Evolutionary conservation across 2,329 filamentous ascomycete genomes (phyloP).

Genomic region (Dactylella cylindrospora): DNA sequence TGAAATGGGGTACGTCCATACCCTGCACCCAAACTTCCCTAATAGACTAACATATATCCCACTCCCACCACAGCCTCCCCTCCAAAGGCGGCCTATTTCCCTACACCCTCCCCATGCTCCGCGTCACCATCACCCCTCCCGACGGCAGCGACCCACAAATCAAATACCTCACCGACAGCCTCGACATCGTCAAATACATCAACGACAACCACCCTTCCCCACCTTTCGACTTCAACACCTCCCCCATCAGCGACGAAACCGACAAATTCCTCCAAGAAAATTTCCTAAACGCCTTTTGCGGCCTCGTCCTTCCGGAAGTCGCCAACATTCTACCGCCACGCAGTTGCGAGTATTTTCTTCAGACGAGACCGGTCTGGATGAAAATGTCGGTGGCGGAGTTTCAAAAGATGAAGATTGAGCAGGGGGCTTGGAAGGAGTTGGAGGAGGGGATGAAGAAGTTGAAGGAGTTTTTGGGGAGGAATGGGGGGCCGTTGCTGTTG

Average conservation of each 20-base stretch:
- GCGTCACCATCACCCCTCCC: slow-evolving; percentile 54
- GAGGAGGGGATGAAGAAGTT: slow-evolving; percentile 50
- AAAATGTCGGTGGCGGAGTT: slow-evolving; percentile 58
- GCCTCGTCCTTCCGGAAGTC: slow-evolving; percentile 51
- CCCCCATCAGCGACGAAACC: slow-evolving; percentile 55
- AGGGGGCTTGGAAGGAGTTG: slow-evolving; percentile 50
- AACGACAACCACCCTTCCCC: slow-evolving; percentile 57
- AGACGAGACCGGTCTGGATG: slow-evolving; percentile 55
- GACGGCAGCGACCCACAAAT: slow-evolving; percentile 54
- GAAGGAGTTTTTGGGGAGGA: slow-evolving; percentile 50
- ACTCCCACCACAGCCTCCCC: slow-evolving; percentile 57
- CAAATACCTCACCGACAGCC: slow-evolving; percentile 57
- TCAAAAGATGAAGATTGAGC: slow-evolving; percentile 53
- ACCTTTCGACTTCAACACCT: slow-evolving; percentile 50
- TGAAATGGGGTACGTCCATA: slow-evolving; percentile 24
- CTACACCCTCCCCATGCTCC: slow-evolving; percentile 63
- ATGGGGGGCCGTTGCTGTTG: slow-evolving; percentile 50
- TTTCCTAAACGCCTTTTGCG: slow-evolving; percentile 31
- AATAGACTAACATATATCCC: slow-evolving; percentile 52
- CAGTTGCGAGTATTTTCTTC: slow-evolving; percentile 61
- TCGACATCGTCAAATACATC: slow-evolving; percentile 66
- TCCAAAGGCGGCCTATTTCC: slow-evolving; percentile 59
- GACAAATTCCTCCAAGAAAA: slow-evolving; percentile 5
- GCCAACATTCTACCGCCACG: slow-evolving; percentile 58
- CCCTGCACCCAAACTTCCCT: neutral